Evolutionary conservation across 192 early-diverging fungal species (phyloP).

Genomic region (Bifiguratus adelaidae): DNA sequence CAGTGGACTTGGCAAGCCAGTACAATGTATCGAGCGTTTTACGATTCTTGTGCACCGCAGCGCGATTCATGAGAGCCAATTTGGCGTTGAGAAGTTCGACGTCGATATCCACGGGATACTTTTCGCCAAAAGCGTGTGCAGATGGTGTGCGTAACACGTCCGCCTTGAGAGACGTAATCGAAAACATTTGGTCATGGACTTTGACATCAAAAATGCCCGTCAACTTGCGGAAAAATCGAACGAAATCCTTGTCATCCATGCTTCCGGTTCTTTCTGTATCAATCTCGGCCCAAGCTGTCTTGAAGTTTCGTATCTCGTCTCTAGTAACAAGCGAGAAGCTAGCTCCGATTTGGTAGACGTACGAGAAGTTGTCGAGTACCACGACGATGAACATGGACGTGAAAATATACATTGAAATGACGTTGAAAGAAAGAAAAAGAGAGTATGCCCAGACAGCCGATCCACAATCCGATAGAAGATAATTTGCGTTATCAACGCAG

Average conservation of each 20-base stretch:
- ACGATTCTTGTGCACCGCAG: conserved; percentile 14
- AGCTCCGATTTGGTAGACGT: conserved; percentile 47
- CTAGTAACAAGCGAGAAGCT: conserved; percentile 42
- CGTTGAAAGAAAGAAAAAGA: conserved; percentile 45
- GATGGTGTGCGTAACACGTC: background rate
- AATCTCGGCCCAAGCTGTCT: conserved; percentile 35
- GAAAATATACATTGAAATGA: conserved; percentile 61
- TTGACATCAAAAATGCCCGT: conserved; percentile 34
- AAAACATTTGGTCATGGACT: conserved; percentile 34
- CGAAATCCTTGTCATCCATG: conserved; percentile 31
- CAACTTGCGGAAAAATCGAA: conserved; percentile 37
- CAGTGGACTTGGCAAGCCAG: conserved; percentile 13
- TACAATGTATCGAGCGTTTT: conserved; percentile 21
- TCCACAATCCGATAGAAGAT: conserved; percentile 44
- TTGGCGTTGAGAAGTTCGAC: conserved; percentile 8
- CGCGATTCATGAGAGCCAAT: conserved; percentile 8
- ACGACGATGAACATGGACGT: conserved; percentile 49
- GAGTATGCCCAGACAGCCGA: conserved; percentile 37
- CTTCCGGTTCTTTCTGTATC: conserved; percentile 35
- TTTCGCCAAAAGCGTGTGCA: background rate
- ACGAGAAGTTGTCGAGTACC: conserved; percentile 50
- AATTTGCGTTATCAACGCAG: conserved; percentile 32
- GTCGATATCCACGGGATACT: conserved; percentile 13
- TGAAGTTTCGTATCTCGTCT: conserved; percentile 48
- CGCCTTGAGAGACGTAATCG: conserved; percentile 23